Conservation (phyloP, 345 rosid species). For the Microcos paniculata region DNA sequence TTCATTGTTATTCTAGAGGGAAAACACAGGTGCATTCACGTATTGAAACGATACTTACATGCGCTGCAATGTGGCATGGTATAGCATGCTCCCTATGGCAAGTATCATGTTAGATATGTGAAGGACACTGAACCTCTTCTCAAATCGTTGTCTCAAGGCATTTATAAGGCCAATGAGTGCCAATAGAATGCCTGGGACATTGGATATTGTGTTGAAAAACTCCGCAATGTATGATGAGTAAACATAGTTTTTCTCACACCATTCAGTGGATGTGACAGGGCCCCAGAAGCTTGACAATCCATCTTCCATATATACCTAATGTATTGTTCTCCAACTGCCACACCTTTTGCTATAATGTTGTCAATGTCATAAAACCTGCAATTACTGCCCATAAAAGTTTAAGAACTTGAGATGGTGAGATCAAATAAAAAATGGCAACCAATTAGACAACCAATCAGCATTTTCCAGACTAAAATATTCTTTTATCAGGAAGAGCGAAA, state of each 20-base stretch:
- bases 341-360: slow-evolving; percentile 18
- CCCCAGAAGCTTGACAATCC: slow-evolving; percentile 88
- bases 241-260: slow-evolving; percentile 78
- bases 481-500: background rate
- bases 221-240: slow-evolving; percentile 86
- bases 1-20: too few relatives aligned
- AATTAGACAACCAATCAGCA: background rate
- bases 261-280: slow-evolving; percentile 84
- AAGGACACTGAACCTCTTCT: slow-evolving; percentile 91
- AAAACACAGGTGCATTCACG: background rate
- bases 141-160: slow-evolving; percentile 87
- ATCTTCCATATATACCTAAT: slow-evolving; percentile 52
- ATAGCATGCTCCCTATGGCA: slow-evolving; percentile 90
- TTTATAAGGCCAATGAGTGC: slow-evolving; percentile 80
- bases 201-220: slow-evolving; percentile 82
- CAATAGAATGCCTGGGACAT: slow-evolving; percentile 70
- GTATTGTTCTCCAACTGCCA: slow-evolving; percentile 12
- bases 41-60: slow-evolving; percentile 47
- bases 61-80: slow-evolving; percentile 77
- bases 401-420: background rate
- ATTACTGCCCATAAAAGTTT: background rate
- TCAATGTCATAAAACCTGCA: slow-evolving; percentile 29
- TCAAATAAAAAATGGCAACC: background rate
- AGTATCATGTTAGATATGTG: slow-evolving; percentile 89
- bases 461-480: background rate